Percentiles rank a stretch among this genome's conserved stretches.
phyloP scores from a whole-genome alignment of 176 grass and related monocot genomes.

The Lolium multiflorum region DNA sequence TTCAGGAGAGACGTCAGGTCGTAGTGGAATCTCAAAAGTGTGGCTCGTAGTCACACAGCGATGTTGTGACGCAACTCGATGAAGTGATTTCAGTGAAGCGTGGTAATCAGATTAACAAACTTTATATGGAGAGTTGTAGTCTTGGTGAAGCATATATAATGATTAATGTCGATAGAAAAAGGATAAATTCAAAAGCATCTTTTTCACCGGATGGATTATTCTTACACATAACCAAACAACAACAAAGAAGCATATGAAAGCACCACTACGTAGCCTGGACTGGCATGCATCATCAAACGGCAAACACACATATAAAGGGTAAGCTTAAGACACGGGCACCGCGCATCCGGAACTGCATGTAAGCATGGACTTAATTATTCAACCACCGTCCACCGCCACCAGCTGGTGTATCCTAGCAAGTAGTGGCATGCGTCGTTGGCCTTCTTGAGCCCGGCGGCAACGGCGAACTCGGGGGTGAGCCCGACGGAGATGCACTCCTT shows the following conservation, averaged over 20 bases:
- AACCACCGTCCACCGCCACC: neutral
- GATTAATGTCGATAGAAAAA: neutral
- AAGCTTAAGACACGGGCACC: neutral
- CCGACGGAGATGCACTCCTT: conserved; percentile 53
- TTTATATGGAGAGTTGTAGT: neutral
- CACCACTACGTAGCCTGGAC: conserved; percentile 7
- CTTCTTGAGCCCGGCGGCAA: conserved; percentile 62
- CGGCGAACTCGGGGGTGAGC: conserved; percentile 62
- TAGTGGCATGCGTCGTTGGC: conserved; percentile 78
- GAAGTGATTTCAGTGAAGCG: neutral
- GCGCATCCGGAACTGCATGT: neutral
- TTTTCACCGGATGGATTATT: conserved; percentile 19
- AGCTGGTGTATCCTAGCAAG: conserved; percentile 20
- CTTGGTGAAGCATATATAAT: neutral
- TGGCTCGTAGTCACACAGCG: too few species aligned
- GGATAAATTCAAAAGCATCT: neutral
- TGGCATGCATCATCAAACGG: conserved; percentile 25
- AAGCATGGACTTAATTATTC: conserved; percentile 34
- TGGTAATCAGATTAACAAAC: neutral
- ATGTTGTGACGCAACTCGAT: neutral
- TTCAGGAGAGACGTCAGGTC: too few species aligned
- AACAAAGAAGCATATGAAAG: neutral
- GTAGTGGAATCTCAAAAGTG: too few species aligned
- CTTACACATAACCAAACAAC: neutral
- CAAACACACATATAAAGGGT: neutral